A percentile compares a stretch with the other conserved stretches of the same genome.
These are phyloP conservation scores for Luffa aegyptiaca DNA, from an alignment of 306 rosid species.

Conservation along the genomic window DNA sequence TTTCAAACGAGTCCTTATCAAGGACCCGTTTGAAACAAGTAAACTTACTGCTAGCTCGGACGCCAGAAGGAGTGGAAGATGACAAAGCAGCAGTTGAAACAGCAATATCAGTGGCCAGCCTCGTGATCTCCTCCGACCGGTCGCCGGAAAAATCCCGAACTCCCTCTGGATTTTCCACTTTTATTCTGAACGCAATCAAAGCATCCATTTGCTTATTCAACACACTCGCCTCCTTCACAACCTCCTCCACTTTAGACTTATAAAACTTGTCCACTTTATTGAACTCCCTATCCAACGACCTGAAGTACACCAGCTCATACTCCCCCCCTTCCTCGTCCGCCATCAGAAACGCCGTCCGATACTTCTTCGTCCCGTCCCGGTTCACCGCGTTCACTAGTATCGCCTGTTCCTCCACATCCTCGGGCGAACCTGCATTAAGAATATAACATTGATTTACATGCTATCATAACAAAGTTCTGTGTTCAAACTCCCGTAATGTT, in stretches of 20 bases:
- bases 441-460: no score
- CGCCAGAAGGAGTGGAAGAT: constrained; percentile 3
- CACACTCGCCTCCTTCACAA: constrained; percentile 44
- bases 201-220: constrained; percentile 66
- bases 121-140: neutral
- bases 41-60: constrained; percentile 1
- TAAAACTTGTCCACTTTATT: constrained; percentile 55
- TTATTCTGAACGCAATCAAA: constrained; percentile 51
- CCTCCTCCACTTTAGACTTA: constrained; percentile 37
- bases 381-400: constrained; percentile 3
- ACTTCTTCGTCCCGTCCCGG: constrained; percentile 12
- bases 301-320: constrained; percentile 42
- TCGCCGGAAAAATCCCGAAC: neutral
- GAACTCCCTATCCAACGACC: constrained; percentile 44
- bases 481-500: no score
- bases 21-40: no score
- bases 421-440: neutral
- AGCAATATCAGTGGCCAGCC: neutral
- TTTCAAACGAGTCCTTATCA: no score
- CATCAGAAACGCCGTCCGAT: constrained; percentile 40
- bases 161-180: constrained; percentile 44
- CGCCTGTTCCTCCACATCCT: neutral
- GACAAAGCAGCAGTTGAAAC: neutral
- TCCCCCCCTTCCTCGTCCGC: constrained; percentile 52
- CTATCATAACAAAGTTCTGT: no score